phyloP scores from a whole-genome alignment of 805 yeast species.

The Nakazawaea peltata region DNA sequence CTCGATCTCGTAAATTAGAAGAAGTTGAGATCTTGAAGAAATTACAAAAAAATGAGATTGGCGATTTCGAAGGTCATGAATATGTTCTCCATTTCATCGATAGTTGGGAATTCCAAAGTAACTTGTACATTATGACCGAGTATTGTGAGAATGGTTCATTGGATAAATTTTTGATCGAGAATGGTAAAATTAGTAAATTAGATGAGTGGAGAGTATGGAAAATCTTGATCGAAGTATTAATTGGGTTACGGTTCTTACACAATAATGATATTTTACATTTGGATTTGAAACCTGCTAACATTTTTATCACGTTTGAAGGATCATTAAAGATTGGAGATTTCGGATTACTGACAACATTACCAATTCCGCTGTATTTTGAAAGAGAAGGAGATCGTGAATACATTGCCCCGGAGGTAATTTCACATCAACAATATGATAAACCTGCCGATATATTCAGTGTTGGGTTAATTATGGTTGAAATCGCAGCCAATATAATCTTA shows the following conservation, averaged over 20 bases:
- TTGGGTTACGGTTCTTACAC: constrained; percentile 79
- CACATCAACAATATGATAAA: constrained; percentile 73
- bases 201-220: constrained; percentile 99
- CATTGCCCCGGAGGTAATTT: constrained; percentile 93
- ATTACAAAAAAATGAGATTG: constrained; percentile 28
- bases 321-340: constrained; percentile 91
- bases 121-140: constrained; percentile 87
- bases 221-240: constrained; percentile 73
- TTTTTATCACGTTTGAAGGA: constrained; percentile 92
- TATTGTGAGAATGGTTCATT: constrained; percentile 89
- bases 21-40: constrained; percentile 66
- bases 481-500: constrained; percentile 88
- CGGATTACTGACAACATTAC: constrained; percentile 84
- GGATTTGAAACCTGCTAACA: constrained; percentile 93
- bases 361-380: constrained; percentile 67
- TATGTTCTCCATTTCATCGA: constrained; percentile 72
- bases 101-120: constrained; percentile 75
- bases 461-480: constrained; percentile 88
- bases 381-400: constrained; percentile 97
- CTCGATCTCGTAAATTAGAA: constrained; percentile 54
- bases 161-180: constrained; percentile 70
- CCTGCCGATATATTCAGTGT: constrained; percentile 95
- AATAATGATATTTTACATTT: constrained; percentile 70
- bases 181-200: constrained; percentile 64
- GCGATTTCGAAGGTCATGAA: constrained; percentile 58